phyloP scores from a whole-genome alignment of 768 basidiomycete genomes.

The Rhodotorula graminis region DNA sequence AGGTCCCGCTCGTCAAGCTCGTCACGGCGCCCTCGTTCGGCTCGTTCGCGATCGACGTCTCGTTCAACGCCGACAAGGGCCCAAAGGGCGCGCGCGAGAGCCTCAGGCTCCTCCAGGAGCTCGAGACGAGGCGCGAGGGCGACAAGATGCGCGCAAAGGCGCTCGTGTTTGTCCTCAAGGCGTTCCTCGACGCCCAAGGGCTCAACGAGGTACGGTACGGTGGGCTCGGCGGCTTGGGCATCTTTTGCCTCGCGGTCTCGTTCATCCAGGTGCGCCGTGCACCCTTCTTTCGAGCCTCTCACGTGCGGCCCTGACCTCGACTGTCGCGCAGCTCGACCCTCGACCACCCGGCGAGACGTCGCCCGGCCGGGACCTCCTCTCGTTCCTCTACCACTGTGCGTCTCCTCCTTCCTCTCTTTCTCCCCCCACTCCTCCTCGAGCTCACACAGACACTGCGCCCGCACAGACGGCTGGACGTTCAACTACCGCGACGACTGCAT shows the following conservation, averaged over 20 bases:
- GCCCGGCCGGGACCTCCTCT: background rate
- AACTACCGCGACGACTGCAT: background rate
- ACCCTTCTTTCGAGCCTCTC: background rate
- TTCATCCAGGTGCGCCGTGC: conserved; percentile 13
- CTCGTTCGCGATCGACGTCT: conserved; percentile 13
- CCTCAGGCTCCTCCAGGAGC: background rate
- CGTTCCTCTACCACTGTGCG: background rate
- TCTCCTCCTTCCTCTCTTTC: too few relatives aligned
- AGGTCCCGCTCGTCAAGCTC: conserved; percentile 17
- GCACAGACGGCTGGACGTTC: background rate
- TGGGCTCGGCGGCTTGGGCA: background rate
- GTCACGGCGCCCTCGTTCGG: background rate
- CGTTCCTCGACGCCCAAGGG: background rate
- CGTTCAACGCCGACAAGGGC: conserved; percentile 8
- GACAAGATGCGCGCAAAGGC: background rate
- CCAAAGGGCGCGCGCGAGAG: background rate
- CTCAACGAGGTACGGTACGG: background rate
- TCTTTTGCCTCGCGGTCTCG: background rate
- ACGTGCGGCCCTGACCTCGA: too few relatives aligned
- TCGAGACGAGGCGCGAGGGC: background rate
- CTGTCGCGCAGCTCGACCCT: background rate
- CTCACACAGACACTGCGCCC: too few relatives aligned
- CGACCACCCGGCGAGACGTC: background rate
- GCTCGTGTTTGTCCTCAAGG: background rate
- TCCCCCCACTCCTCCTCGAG: background rate